Percentiles rank a stretch among this genome's conserved stretches.
These are phyloP conservation scores for Phoma sp. DNA, from an alignment of 2,329 filamentous ascomycete species.

Conservation along the genomic window DNA sequence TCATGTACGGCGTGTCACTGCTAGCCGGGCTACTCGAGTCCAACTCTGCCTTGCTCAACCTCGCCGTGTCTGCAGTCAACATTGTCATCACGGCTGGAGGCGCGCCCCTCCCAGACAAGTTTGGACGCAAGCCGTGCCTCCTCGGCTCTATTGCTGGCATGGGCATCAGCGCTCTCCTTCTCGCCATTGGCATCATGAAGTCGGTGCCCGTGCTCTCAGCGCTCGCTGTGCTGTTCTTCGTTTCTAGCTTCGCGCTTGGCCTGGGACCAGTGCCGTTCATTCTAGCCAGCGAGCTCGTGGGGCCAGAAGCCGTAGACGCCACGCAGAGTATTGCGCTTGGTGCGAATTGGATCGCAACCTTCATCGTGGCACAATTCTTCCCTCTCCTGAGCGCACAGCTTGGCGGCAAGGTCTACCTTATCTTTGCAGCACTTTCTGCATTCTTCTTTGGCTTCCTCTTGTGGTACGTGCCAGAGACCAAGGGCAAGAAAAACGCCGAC, in stretches of 20 bases:
- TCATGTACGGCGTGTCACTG: slow-evolving; percentile 97
- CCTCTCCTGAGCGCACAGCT: slow-evolving; percentile 80
- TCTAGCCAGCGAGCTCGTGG: slow-evolving; percentile 87
- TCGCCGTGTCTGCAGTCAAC: slow-evolving; percentile 86
- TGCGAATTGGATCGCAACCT: slow-evolving; percentile 89
- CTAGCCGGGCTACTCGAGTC: slow-evolving; percentile 80
- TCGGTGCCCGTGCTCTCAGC: slow-evolving; percentile 78
- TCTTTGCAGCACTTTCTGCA: slow-evolving; percentile 80
- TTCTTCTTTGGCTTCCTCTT: slow-evolving; percentile 75
- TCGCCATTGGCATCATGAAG: slow-evolving; percentile 81
- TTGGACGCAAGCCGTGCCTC: slow-evolving; percentile 86
- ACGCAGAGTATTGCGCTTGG: slow-evolving; percentile 88
- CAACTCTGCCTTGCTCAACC: slow-evolving; percentile 82
- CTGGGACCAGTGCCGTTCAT: slow-evolving; percentile 96
- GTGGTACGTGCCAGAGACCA: slow-evolving; percentile 83
- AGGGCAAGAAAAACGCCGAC: slow-evolving; percentile 80
- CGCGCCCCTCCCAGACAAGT: slow-evolving; percentile 82
- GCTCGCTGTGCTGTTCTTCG: slow-evolving; percentile 81
- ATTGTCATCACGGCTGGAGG: slow-evolving; percentile 81
- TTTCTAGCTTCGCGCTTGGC: slow-evolving; percentile 87
- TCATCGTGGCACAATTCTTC: slow-evolving; percentile 93
- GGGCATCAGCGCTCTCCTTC: slow-evolving; percentile 75
- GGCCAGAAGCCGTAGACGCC: slow-evolving; percentile 86
- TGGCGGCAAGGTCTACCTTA: slow-evolving; percentile 86
- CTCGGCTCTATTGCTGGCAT: slow-evolving; percentile 84